Evolutionary conservation across 768 basidiomycete genomes (phyloP).

Genomic region (Lentinus brumalis): DNA sequence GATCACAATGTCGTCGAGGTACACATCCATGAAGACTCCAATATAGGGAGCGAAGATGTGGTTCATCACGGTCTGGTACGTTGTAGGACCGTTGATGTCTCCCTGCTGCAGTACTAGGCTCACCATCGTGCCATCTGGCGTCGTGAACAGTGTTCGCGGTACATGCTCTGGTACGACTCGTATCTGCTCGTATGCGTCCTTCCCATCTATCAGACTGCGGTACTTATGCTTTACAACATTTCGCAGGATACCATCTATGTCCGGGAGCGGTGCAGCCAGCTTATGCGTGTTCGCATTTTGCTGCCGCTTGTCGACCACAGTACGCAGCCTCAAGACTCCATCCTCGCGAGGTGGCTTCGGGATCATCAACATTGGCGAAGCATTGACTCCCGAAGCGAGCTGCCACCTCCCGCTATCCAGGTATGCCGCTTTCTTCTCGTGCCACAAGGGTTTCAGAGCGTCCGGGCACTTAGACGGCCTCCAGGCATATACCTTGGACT

Average conservation of each 20-base stretch:
- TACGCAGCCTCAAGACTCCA: background rate
- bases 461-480: conserved; percentile 24
- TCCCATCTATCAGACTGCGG: conserved; percentile 27
- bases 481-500: conserved; percentile 21
- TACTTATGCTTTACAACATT: conserved; percentile 16
- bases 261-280: conserved; percentile 22
- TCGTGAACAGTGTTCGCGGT: conserved; percentile 25
- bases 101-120: conserved; percentile 33
- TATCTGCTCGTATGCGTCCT: conserved; percentile 33
- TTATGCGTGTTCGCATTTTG: conserved; percentile 29
- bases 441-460: no score
- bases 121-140: conserved; percentile 32
- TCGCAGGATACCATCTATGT: conserved; percentile 25
- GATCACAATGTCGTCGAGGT: conserved; percentile 38
- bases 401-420: no score
- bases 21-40: conserved; percentile 37
- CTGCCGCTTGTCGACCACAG: conserved; percentile 5
- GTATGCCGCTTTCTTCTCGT: no score
- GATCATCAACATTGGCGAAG: conserved; percentile 21
- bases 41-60: conserved; percentile 37
- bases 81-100: conserved; percentile 36
- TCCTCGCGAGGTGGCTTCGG: conserved; percentile 4
- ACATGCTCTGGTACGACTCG: conserved; percentile 26
- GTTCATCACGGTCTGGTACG: conserved; percentile 48
- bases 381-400: no score